Percentiles rank a stretch among this genome's conserved stretches.
Conservation (phyloP, 2,329 filamentous ascomycete genomes). For the Diaporthe sp. region DNA sequence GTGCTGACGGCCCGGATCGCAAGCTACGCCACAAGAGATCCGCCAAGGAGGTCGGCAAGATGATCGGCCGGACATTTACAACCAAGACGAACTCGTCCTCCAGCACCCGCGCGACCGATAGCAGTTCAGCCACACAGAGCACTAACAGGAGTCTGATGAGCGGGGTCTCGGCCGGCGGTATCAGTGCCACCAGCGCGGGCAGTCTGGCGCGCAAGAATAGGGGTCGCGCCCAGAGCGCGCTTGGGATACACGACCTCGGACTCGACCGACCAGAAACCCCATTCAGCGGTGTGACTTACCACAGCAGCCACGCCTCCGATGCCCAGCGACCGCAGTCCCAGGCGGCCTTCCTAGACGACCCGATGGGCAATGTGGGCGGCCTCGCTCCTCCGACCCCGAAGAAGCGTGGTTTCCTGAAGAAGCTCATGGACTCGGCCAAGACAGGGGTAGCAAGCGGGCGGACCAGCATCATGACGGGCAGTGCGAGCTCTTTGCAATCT, state of each 20-base stretch:
- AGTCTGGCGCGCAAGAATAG: constrained; percentile 86
- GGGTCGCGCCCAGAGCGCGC: constrained; percentile 73
- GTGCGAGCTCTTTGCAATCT: constrained; percentile 58
- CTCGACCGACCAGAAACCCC: constrained; percentile 71
- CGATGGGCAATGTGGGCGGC: constrained; percentile 80
- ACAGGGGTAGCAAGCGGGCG: constrained; percentile 92
- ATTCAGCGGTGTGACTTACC: constrained; percentile 87
- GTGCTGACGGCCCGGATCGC: constrained; percentile 54
- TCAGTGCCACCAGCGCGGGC: constrained; percentile 95
- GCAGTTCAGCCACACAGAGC: constrained; percentile 79
- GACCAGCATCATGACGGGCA: constrained; percentile 82
- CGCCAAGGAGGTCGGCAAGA: constrained; percentile 81
- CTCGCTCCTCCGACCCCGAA: constrained; percentile 80
- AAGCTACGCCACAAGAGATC: constrained; percentile 78
- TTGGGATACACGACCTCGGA: constrained; percentile 72
- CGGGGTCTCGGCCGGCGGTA: constrained; percentile 87
- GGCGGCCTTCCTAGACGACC: constrained; percentile 75
- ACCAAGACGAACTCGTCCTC: constrained; percentile 88
- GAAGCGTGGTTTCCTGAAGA: constrained; percentile 93
- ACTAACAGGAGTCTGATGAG: constrained; percentile 94
- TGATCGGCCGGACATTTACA: constrained; percentile 84
- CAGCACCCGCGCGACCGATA: constrained; percentile 76
- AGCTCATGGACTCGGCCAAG: constrained; percentile 94
- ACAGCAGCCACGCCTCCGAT: constrained; percentile 85
- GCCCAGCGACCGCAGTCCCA: constrained; percentile 73